phyloP scores from a whole-genome alignment of 768 basidiomycete genomes.

The Podaxis pistillaris region DNA sequence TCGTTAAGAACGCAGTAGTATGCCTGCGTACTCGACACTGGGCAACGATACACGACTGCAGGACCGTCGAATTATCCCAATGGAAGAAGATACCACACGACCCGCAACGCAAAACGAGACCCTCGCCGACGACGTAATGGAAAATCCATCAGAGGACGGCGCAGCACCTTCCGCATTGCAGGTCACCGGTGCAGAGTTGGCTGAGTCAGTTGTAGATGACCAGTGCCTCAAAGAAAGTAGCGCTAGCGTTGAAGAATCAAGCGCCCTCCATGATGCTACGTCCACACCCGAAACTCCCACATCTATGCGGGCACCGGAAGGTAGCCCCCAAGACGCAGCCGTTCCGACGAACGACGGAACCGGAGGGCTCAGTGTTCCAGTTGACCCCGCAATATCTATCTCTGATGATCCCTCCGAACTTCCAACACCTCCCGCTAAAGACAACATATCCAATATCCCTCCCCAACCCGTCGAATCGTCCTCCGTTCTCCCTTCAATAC shows the following conservation, averaged over 20 bases:
- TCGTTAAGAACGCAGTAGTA: neutral
- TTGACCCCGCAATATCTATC: neutral
- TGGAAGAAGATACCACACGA: conserved; percentile 10
- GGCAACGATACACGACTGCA: neutral
- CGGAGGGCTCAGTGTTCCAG: neutral
- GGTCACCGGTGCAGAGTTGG: neutral
- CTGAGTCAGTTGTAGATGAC: neutral
- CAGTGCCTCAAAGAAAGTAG: neutral
- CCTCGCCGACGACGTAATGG: neutral
- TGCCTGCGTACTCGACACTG: neutral
- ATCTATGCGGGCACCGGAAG: neutral
- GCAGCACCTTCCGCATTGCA: conserved; percentile 10
- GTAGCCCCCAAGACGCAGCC: neutral
- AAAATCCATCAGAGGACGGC: neutral
- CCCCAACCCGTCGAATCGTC: neutral
- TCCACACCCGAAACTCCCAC: neutral
- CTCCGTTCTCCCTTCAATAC: neutral
- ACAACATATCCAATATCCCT: neutral
- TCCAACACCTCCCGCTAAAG: conserved; percentile 4
- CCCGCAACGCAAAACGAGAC: neutral
- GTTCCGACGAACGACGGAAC: neutral
- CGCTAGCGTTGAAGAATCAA: neutral
- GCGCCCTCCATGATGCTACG: neutral
- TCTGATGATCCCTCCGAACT: neutral
- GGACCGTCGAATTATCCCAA: neutral